phyloP scores from a whole-genome alignment of 2,329 filamentous ascomycete genomes.

The Arthrocladium fulminans region DNA sequence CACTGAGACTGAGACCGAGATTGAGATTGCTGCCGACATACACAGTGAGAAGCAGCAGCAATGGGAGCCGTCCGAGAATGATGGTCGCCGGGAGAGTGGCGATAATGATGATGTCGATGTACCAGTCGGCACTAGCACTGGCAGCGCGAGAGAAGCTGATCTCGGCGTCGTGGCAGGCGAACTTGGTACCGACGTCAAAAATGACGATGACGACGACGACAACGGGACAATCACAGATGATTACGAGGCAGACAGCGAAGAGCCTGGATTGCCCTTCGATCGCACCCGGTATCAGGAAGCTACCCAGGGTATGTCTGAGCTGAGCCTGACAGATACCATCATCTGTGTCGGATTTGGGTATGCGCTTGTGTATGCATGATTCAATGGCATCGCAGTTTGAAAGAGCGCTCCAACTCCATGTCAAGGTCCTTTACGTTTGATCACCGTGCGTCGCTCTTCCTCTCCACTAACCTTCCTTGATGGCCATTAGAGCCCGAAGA shows the following conservation, averaged over 20 bases:
- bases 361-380: conserved; percentile 1
- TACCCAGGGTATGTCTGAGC: conserved; percentile 1
- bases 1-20: background rate
- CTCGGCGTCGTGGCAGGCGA: background rate
- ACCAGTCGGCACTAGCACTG: background rate
- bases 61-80: background rate
- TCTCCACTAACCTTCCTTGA: too few species aligned
- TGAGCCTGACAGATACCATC: background rate
- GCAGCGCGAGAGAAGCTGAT: background rate
- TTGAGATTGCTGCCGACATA: background rate
- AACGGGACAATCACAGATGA: conserved; percentile 2
- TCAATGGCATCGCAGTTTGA: background rate
- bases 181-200: background rate
- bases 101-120: background rate
- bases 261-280: background rate
- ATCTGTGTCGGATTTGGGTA: conserved; percentile 5
- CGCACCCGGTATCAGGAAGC: background rate
- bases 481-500: too few species aligned
- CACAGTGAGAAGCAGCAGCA: background rate
- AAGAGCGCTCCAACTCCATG: background rate
- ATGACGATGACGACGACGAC: background rate
- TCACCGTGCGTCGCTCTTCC: background rate
- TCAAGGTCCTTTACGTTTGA: background rate
- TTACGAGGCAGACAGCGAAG: conserved; percentile 4
- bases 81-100: background rate